phyloP scores from a whole-genome alignment of 345 rosid genomes.

The Corchorus olitorius region DNA sequence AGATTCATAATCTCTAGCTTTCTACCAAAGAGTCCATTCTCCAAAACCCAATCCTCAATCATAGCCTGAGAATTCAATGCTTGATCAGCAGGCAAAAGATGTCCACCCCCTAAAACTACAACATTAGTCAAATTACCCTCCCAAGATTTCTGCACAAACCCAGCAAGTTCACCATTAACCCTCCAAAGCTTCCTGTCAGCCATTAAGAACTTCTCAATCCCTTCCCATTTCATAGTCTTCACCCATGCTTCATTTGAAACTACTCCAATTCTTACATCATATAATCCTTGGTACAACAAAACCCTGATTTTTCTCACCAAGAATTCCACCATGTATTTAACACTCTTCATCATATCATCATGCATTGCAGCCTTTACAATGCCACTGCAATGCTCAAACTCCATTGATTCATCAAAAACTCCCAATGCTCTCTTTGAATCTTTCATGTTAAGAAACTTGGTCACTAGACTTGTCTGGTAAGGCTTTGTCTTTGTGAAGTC shows the following conservation, averaged over 20 bases:
- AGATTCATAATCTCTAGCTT: not conserved
- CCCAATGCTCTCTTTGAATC: slow-evolving; percentile 50
- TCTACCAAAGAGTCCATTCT: slow-evolving; percentile 42
- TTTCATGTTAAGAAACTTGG: slow-evolving; percentile 35
- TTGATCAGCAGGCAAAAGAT: slow-evolving; percentile 67
- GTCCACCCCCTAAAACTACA: slow-evolving; percentile 68
- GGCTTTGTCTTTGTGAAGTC: slow-evolving; percentile 49
- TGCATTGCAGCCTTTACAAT: slow-evolving; percentile 39
- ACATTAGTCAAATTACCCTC: slow-evolving; percentile 47
- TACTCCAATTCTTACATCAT: slow-evolving; percentile 63
- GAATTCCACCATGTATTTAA: slow-evolving; percentile 60
- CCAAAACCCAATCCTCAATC: slow-evolving; percentile 77
- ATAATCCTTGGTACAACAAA: slow-evolving; percentile 66
- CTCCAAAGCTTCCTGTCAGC: slow-evolving; percentile 67
- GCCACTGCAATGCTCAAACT: slow-evolving; percentile 52
- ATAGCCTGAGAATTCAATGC: slow-evolving; percentile 54
- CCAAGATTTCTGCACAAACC: slow-evolving; percentile 62
- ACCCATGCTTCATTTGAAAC: slow-evolving; percentile 79
- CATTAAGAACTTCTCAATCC: slow-evolving; percentile 34
- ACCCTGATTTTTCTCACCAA: slow-evolving; percentile 48
- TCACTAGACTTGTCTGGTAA: slow-evolving; percentile 47
- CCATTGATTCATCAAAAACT: slow-evolving; percentile 42
- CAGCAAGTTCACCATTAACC: slow-evolving; percentile 55
- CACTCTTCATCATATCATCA: slow-evolving; percentile 78
- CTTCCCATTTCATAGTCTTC: slow-evolving; percentile 66